A percentile compares a stretch with the other conserved stretches of the same genome.
Evolutionary conservation across 495 filamentous ascomycete species (phyloP).

Genomic region (Trichoderma parareesei): DNA sequence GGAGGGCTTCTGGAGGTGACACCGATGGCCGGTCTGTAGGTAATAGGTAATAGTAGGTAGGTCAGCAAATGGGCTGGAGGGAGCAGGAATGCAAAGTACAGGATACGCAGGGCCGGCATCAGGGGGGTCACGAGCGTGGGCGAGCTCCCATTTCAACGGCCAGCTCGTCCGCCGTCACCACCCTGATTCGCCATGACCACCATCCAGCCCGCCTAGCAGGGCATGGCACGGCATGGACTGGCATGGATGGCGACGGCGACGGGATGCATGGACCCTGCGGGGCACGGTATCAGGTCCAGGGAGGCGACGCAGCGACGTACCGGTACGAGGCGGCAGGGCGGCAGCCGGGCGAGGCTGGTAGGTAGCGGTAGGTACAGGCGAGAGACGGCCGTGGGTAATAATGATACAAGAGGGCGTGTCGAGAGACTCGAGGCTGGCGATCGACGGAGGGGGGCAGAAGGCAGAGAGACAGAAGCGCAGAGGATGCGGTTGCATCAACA

Average conservation of each 20-base stretch:
- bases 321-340: not conserved
- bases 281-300: not conserved
- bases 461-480: not conserved
- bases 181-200: not conserved
- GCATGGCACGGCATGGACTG: too few species aligned
- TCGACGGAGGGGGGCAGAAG: not conserved
- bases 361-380: too few species aligned
- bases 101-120: not conserved
- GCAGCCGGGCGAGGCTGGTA: not conserved
- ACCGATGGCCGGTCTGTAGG: not conserved
- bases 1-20: not conserved
- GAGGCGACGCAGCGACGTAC: not conserved
- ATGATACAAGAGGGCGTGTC: too few species aligned
- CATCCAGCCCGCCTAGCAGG: not conserved
- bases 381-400: not conserved
- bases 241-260: not conserved
- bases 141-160: not conserved
- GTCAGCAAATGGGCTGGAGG: not conserved
- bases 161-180: not conserved
- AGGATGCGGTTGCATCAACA: not conserved
- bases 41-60: too few species aligned
- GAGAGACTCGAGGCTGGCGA: not conserved
- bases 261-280: constrained; percentile 6
- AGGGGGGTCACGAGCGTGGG: constrained; percentile 8
- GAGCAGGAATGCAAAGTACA: not conserved